Conservation (phyloP, 371 early-diverging fungal genomes). For the Actinomortierella wolfii region DNA sequence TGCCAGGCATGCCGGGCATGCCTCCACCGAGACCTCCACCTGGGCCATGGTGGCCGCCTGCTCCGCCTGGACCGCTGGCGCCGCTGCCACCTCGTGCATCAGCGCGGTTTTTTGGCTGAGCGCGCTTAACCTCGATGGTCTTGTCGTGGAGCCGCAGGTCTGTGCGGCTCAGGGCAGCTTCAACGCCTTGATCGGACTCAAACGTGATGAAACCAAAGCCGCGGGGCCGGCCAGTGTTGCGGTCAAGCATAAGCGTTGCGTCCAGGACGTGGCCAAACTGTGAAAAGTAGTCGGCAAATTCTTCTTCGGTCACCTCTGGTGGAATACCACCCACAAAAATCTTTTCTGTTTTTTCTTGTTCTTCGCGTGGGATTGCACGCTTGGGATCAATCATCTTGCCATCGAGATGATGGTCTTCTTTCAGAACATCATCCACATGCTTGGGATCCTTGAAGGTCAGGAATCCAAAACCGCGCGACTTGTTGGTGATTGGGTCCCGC, state of each 20-base stretch:
- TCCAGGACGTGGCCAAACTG: slow-evolving; percentile 80
- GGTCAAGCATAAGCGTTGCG: slow-evolving; percentile 79
- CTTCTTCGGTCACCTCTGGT: slow-evolving; percentile 80
- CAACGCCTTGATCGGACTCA: slow-evolving; percentile 68
- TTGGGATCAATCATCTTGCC: slow-evolving; percentile 91
- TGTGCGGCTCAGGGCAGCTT: slow-evolving; percentile 56
- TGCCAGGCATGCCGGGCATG: slow-evolving; percentile 37
- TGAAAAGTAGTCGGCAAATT: slow-evolving; percentile 75
- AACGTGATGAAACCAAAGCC: slow-evolving; percentile 86
- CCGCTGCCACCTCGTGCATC: slow-evolving; percentile 22
- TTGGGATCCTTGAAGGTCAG: slow-evolving; percentile 75
- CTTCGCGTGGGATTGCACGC: slow-evolving; percentile 82
- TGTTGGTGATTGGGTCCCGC: slow-evolving; percentile 79
- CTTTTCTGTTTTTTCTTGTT: slow-evolving; percentile 82
- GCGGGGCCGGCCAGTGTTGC: slow-evolving; percentile 78
- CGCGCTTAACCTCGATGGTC: slow-evolving; percentile 57
- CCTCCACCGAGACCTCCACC: slow-evolving; percentile 15
- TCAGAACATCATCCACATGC: slow-evolving; percentile 74
- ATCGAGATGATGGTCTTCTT: slow-evolving; percentile 78
- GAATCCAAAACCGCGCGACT: slow-evolving; percentile 92
- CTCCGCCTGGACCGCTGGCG: slow-evolving; percentile 25
- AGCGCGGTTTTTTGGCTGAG: slow-evolving; percentile 53
- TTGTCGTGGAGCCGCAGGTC: slow-evolving; percentile 61
- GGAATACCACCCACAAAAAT: slow-evolving; percentile 92
- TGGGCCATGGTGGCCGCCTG: slow-evolving; percentile 17